phyloP scores from a whole-genome alignment of 2,329 filamentous ascomycete species.

The Stenocarpella maydis region DNA sequence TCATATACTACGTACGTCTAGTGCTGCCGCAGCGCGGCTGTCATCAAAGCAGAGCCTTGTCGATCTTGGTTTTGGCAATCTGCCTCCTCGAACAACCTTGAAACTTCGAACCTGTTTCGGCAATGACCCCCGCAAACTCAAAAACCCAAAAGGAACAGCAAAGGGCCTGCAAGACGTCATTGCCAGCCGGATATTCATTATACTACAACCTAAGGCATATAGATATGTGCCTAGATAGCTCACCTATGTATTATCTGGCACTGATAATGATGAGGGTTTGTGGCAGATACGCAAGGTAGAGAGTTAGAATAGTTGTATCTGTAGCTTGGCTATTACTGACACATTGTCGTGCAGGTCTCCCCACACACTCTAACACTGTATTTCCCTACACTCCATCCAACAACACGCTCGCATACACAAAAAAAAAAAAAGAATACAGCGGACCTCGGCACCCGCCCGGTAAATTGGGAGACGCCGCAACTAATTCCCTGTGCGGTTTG shows the following conservation, averaged over 20 bases:
- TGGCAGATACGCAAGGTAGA: too few relatives aligned
- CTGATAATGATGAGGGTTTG: neutral
- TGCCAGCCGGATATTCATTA: neutral
- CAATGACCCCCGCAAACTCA: conserved; percentile 7
- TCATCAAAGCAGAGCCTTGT: conserved; percentile 19
- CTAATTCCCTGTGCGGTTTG: conserved; percentile 1
- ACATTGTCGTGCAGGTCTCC: neutral
- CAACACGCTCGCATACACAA: too few relatives aligned
- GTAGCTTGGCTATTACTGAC: too few relatives aligned
- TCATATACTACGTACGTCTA: too few relatives aligned
- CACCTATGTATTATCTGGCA: conserved; percentile 2
- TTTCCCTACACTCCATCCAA: too few relatives aligned
- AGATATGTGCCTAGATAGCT: too few relatives aligned
- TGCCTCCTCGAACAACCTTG: conserved; percentile 6
- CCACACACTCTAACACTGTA: neutral
- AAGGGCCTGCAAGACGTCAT: conserved; percentile 7
- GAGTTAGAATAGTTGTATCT: too few relatives aligned
- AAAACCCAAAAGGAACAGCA: neutral
- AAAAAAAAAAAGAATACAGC: neutral
- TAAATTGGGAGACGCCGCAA: conserved; percentile 16
- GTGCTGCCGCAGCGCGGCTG: neutral
- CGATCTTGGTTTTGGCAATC: conserved; percentile 7
- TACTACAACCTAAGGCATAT: neutral
- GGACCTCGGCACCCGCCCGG: conserved; percentile 18
- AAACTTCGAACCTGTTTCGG: conserved; percentile 1